Evolutionary conservation across 1,284 basidiomycete genomes (phyloP), one percentile per base, ranked within the genome.

Genomic region (Earliella scabrosa): DNA sequence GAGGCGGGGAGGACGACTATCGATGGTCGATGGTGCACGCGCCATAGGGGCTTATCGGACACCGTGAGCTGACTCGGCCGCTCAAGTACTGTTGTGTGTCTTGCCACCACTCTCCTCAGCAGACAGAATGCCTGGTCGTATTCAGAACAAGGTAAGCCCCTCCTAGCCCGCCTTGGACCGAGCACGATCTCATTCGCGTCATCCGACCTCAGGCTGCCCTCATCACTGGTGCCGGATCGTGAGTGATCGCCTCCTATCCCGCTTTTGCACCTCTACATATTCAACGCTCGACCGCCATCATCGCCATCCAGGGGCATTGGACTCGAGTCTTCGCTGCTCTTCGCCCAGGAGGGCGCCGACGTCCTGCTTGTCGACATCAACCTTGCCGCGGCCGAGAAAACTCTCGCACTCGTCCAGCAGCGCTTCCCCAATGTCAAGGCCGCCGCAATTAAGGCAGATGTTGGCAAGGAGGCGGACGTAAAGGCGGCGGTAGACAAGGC

Each of bases 311-410:
- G 91, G 59, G 97, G 96, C 13, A 97, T 98, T 71, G 96, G 96
- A 36, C 85, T 97, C 56, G 95, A 98, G 77, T 90, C 94, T 1
- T 88, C 93, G 20, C 80, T 97, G 59, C 83, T 98, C 54, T 98
- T 98, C 71, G 95, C 96, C 5, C 82, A 85, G 55, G 96, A 98
- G 72, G 96, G 96, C 44, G 94, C 93, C 14, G 84, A 87, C 66
- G 87, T 98, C 62, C 73, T 97, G 40, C 83, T 97, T 40, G 89
- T 88, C 18, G 96, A 98, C 72, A 87, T 98, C 73, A 97, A 96
- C 74, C 67, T 88, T 24, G 77, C 81, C 38, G 88, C 87, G 11
- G 93, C 87, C n/a, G 77, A 92, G 69, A 86, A 83, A 56, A 88
- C 82, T 2, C 88, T 84, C 20, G 79, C 79, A 29, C 73, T 88